Percentiles rank a stretch among this genome's conserved stretches.
phyloP scores from a whole-genome alignment of 2,329 filamentous ascomycete genomes.

The Byssochlamys sp. region DNA sequence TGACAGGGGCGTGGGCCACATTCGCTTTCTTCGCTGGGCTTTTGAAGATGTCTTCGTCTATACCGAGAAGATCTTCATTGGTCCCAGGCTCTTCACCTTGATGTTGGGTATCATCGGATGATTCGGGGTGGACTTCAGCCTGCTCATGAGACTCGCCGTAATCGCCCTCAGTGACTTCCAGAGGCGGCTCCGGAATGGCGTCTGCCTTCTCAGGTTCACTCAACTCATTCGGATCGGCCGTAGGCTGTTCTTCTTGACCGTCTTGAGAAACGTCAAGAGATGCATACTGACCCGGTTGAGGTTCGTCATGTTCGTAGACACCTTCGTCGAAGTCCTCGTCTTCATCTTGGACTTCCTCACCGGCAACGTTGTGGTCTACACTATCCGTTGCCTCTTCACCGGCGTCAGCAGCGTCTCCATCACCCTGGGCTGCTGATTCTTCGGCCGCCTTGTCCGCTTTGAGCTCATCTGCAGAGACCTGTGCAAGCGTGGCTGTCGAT shows the following conservation, averaged over 20 bases:
- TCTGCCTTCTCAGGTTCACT: constrained; percentile 9
- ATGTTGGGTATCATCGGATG: neutral
- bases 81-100: constrained; percentile 6
- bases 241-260: neutral
- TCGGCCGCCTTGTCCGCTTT: constrained; percentile 8
- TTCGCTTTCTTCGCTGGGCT: constrained; percentile 11
- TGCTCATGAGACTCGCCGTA: constrained; percentile 7
- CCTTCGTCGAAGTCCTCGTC: constrained; percentile 1
- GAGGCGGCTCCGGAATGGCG: constrained; percentile 5
- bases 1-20: constrained; percentile 1
- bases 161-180: constrained; percentile 9
- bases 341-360: constrained; percentile 1
- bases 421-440: constrained; percentile 5
- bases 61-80: constrained; percentile 22
- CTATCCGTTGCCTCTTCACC: constrained; percentile 1
- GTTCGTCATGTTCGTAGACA: neutral
- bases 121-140: constrained; percentile 2
- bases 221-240: neutral
- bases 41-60: constrained; percentile 24
- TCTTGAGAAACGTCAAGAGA: neutral
- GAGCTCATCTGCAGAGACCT: constrained; percentile 8
- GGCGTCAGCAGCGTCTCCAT: neutral
- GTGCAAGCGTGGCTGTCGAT: constrained; percentile 18
- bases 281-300: neutral
- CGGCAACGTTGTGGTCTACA: neutral